Base-by-base conservation (phyloP, 2,329 filamentous ascomycete species). In the Aureobasidium mangrovei region DNA sequence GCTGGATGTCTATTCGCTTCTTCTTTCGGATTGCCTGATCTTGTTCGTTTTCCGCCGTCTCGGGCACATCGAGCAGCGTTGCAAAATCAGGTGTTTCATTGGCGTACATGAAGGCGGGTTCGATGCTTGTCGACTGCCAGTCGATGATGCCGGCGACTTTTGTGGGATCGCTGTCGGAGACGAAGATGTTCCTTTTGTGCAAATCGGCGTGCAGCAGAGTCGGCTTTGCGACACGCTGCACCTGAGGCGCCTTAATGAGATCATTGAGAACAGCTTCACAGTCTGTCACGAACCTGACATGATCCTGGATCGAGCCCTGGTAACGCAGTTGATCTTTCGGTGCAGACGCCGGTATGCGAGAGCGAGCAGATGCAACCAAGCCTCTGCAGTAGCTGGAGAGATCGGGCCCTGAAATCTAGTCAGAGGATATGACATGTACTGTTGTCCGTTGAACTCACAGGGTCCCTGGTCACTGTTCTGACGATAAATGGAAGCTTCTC, bases 131-230 rank as follows among this genome's bases (percentile, higher is more conserved):
- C 10, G 59, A 61, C 60, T 69, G 63, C 67, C 66, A 70, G 53
- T 69, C 65, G 35, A 70, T 67, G 53, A 68, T 64, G 35, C 60
- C 61, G 7, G 63, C 60, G 43, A 68, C 64, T 47, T 60, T 58
- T 35, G 62, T 64, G 4, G 63, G 63, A 36, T 67, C 57, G 33
- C 57, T 57, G 49, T 60, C 53, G 45, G 65, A 62, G 38, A 69
- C 63, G 54, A 69, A 66, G 44, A 70, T 67, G 54, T 69, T 69
- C 18, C 62, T 61, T 33, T 54, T 59, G 55, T 67, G 65, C 31
- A 68, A 58, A 59, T 69, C 64, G 32, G 61, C 59, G 49, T 69
- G 66, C 59, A 64, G 65, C 35, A 68, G 56, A 44, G 62, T 62
- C 9, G 62, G 55, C 24, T 32, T 27, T 9, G 27, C 9, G 7